Evolutionary conservation across 192 early-diverging fungal genomes (phyloP).

Genomic region (Coemansia sp.): DNA sequence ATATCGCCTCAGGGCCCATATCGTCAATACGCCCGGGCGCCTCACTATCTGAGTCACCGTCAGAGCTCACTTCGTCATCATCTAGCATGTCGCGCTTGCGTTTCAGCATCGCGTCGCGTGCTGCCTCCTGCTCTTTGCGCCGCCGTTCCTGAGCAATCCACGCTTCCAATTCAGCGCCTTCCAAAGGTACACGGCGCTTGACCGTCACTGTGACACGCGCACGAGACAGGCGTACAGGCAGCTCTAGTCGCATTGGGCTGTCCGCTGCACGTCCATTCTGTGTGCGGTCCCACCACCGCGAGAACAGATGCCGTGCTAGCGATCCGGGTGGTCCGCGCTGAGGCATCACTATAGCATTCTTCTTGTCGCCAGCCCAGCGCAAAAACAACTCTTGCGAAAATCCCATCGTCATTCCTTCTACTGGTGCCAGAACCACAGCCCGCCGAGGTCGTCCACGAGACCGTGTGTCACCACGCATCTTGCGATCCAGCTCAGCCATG

Average conservation of each 20-base stretch:
- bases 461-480: conserved; percentile 20
- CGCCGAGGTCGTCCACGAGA: conserved; percentile 65
- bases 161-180: conserved; percentile 80
- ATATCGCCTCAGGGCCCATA: conserved; percentile 43
- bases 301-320: conserved; percentile 64
- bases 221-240: conserved; percentile 29
- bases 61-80: conserved; percentile 64
- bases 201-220: conserved; percentile 41
- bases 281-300: conserved; percentile 39
- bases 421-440: conserved; percentile 82
- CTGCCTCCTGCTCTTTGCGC: conserved; percentile 69
- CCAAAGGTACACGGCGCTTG: conserved; percentile 70
- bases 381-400: conserved; percentile 79
- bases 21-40: conserved; percentile 56
- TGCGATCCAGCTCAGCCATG: conserved; percentile 51
- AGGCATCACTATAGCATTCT: conserved; percentile 75
- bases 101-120: conserved; percentile 65
- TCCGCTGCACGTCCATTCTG: conserved; percentile 11
- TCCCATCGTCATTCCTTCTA: conserved; percentile 78
- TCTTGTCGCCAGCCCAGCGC: conserved; percentile 59
- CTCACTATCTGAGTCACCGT: conserved; percentile 38
- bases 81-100: conserved; percentile 73
- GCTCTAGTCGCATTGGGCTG: conserved; percentile 17
- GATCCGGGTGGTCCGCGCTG: conserved; percentile 75
- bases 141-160: conserved; percentile 65